Evolutionary conservation across 2,329 filamentous ascomycete species (phyloP).

Genomic region (Pseudofabraea citricarpa): DNA sequence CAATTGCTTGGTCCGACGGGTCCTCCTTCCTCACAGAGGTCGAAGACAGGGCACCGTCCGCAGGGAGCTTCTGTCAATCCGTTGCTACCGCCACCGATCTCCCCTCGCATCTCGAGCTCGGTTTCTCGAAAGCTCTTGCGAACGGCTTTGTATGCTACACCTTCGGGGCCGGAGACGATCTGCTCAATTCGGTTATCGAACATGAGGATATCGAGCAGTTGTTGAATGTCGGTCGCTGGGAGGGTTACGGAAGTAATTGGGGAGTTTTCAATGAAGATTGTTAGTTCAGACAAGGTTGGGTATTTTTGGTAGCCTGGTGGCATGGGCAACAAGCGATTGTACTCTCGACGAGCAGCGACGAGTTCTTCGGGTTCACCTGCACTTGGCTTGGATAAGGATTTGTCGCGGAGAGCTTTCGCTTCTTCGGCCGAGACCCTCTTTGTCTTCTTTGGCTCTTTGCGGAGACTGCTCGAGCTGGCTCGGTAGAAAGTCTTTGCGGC

Average conservation of each 20-base stretch:
- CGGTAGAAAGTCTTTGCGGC: slow-evolving; percentile 67
- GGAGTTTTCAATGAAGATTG: slow-evolving; percentile 63
- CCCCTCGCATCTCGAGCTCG: slow-evolving; percentile 33
- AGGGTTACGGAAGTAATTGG: slow-evolving; percentile 67
- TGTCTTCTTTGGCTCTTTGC: slow-evolving; percentile 36
- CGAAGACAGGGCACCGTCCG: slow-evolving; percentile 87
- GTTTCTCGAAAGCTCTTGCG: slow-evolving; percentile 14
- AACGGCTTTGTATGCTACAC: slow-evolving; percentile 30
- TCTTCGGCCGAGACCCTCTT: slow-evolving; percentile 48
- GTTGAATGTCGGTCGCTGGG: slow-evolving; percentile 71
- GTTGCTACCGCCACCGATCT: slow-evolving; percentile 28
- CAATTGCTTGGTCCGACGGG: slow-evolving; percentile 87
- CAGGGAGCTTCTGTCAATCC: slow-evolving; percentile 79
- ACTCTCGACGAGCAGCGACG: slow-evolving; percentile 5
- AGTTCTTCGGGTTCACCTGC: slow-evolving; percentile 2
- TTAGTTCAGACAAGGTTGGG: slow-evolving; percentile 75
- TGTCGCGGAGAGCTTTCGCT: slow-evolving; percentile 25
- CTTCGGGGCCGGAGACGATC: slow-evolving; percentile 31
- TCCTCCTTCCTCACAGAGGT: slow-evolving; percentile 85
- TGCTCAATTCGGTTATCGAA: slow-evolving; percentile 81
- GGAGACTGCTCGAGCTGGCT: slow-evolving; percentile 29
- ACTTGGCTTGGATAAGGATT: slow-evolving; percentile 13
- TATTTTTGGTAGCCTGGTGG: slow-evolving; percentile 68
- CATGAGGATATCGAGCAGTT: slow-evolving; percentile 81
- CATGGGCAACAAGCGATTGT: slow-evolving; percentile 40